Evolutionary conservation across 1,139 yeast species (phyloP).

Genomic region (Dujonia santamariae): DNA sequence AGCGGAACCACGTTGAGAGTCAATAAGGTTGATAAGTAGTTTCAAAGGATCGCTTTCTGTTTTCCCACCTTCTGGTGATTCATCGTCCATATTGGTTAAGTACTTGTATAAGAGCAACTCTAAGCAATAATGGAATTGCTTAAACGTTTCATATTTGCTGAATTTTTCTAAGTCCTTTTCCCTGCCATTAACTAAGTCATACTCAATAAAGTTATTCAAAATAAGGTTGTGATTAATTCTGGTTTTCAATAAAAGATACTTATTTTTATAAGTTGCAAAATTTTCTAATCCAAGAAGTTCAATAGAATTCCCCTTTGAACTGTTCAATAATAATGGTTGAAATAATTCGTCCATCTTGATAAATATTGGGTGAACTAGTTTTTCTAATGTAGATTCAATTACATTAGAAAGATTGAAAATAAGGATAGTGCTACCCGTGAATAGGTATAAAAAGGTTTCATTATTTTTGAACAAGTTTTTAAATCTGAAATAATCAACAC

Average conservation of each 20-base stretch:
- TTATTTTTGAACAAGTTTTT: conserved; percentile 16
- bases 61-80: no score
- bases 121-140: conserved; percentile 36
- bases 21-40: conserved; percentile 28
- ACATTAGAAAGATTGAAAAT: conserved; percentile 32
- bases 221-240: conserved; percentile 31
- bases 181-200: conserved; percentile 28
- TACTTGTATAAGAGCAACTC: conserved; percentile 38
- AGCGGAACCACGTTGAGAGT: conserved; percentile 16
- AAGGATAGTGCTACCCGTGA: conserved; percentile 26
- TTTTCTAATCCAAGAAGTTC: conserved; percentile 38
- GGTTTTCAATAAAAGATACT: conserved; percentile 21
- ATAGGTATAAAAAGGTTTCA: conserved; percentile 23
- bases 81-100: conserved; percentile 20
- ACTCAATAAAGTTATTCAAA: conserved; percentile 37
- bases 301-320: conserved; percentile 12
- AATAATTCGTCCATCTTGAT: conserved; percentile 23
- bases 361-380: conserved; percentile 22
- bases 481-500: conserved; percentile 34
- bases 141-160: conserved; percentile 26
- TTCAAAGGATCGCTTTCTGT: conserved; percentile 14
- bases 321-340: conserved; percentile 27
- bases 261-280: conserved; percentile 17
- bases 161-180: conserved; percentile 13
- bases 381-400: conserved; percentile 23